A percentile compares a stretch with the other conserved stretches of the same genome.
Conservation (phyloP, 1,284 basidiomycete species). For the Lignosus rhinocerotis region DNA sequence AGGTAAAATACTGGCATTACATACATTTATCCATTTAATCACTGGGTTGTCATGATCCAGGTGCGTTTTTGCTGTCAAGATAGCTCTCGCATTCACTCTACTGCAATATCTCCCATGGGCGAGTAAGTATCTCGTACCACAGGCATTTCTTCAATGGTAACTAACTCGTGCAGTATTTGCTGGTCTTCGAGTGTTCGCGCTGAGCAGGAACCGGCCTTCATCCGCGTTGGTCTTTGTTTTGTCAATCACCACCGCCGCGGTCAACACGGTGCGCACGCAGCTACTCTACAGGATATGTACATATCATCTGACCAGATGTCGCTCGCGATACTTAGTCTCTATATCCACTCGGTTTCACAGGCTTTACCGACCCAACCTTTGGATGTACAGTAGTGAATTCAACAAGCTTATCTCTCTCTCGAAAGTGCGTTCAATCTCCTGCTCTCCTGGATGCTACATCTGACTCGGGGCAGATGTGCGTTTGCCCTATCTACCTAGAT, state of each 20-base stretch:
- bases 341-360: neutral
- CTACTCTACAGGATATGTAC: neutral
- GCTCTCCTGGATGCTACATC: neutral
- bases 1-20: neutral
- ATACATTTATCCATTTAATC: neutral
- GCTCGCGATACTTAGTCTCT: neutral
- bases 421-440: neutral
- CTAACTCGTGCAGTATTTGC: neutral
- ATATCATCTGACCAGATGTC: neutral
- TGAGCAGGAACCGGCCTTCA: neutral
- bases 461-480: neutral
- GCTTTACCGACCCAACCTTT: neutral
- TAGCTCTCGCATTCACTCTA: constrained; percentile 1
- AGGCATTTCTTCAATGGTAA: neutral
- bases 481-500: neutral
- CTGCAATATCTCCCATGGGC: constrained; percentile 7
- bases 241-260: neutral
- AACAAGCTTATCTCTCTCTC: neutral
- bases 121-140: neutral
- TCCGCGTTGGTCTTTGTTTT: neutral
- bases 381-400: neutral
- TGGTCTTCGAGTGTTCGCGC: neutral
- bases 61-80: neutral
- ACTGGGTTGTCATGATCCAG: neutral
- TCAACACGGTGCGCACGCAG: neutral